These are phyloP conservation scores for Thoreauomyces humboldtii DNA, from an alignment of 192 early-diverging fungal genomes.

Conservation along the genomic window DNA sequence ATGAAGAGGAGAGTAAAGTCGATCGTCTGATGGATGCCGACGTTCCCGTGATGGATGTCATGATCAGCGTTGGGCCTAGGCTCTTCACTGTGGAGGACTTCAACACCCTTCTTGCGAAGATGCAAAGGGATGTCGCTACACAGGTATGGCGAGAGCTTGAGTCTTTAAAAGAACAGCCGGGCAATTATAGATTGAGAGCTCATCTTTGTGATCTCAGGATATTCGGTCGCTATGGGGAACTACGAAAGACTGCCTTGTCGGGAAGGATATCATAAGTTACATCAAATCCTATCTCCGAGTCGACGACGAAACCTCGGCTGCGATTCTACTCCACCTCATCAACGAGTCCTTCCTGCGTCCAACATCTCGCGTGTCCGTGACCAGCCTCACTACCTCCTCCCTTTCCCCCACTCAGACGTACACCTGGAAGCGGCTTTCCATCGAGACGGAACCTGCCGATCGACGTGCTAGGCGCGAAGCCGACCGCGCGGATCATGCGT, in stretches of 20 bases:
- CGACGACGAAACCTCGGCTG: slow-evolving; percentile 12
- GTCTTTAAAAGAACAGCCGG: background rate
- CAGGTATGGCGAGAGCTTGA: slow-evolving; percentile 21
- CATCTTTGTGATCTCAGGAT: slow-evolving; percentile 32
- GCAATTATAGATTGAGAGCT: background rate
- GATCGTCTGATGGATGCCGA: background rate
- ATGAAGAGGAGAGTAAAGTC: slow-evolving; percentile 20
- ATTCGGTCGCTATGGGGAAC: slow-evolving; percentile 39
- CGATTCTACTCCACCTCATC: slow-evolving; percentile 33
- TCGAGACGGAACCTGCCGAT: slow-evolving; percentile 43
- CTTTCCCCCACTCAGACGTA: slow-evolving; percentile 28
- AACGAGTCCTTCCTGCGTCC: slow-evolving; percentile 37
- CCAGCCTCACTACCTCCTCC: slow-evolving; percentile 6
- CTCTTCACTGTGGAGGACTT: slow-evolving; percentile 41
- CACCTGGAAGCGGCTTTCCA: slow-evolving; percentile 38
- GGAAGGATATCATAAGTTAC: slow-evolving; percentile 27
- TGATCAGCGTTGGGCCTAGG: slow-evolving; percentile 30
- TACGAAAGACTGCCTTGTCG: slow-evolving; percentile 36
- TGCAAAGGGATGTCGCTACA: slow-evolving; percentile 36
- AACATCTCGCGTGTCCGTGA: slow-evolving; percentile 22
- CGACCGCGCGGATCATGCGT: slow-evolving; percentile 37
- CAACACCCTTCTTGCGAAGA: slow-evolving; percentile 34
- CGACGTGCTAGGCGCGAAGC: slow-evolving; percentile 35
- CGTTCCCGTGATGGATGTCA: slow-evolving; percentile 24
- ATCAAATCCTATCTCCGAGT: slow-evolving; percentile 16